Evolutionary conservation across 176 grass and related monocot genomes (phyloP), one percentile per base, ranked within the genome.

Genomic region (Cenchrus fungigraminus): DNA sequence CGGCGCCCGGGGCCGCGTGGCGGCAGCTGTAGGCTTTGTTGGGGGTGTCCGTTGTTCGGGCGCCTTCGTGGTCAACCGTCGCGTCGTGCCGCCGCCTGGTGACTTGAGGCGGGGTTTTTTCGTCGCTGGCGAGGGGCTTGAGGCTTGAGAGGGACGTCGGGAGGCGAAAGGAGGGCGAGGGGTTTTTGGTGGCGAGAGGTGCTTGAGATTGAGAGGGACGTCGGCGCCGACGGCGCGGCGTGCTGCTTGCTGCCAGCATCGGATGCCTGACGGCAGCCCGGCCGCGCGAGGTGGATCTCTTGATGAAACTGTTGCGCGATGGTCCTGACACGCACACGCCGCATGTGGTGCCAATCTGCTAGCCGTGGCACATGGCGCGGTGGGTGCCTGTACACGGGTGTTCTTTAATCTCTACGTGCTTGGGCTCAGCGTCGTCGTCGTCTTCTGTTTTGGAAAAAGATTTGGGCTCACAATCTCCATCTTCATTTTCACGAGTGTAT

Each of bases 291-390:
- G 28, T 43, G 47, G 53, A 32, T 74, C 37, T 40, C 37, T 40
- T 29, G 59, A 51, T 52, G 25, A 16, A 52, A 52, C 42, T 9
- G 68, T 2, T 74, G 68, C 20, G 87, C 16, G 10, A 45, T 56
- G 73, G 17, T 78, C 82, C 87, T 76, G 70, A 15, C 32, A 6
- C 70, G 31, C 53, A 15, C 32, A 6, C 70, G 31, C 53, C 8
- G 77, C 87, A 70, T 76, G 82, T 85, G 82, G 51, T 57, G 61
- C 76, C 79, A 74, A 63, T 29, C 75, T 56, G 79, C 60, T 46
- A 51, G 70, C 71, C 68, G 22, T 12, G 40, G 45, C 25, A 66
- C 46, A 37, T 52, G 62, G 10, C 20, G 47, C 9, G 9, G 54
- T 40, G 37, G 34, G 37, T 40, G 12, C 11, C 6, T 22, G 61